Base-by-base conservation (phyloP, 2,329 filamentous ascomycete species). In the Colletotrichum caudatum region DNA sequence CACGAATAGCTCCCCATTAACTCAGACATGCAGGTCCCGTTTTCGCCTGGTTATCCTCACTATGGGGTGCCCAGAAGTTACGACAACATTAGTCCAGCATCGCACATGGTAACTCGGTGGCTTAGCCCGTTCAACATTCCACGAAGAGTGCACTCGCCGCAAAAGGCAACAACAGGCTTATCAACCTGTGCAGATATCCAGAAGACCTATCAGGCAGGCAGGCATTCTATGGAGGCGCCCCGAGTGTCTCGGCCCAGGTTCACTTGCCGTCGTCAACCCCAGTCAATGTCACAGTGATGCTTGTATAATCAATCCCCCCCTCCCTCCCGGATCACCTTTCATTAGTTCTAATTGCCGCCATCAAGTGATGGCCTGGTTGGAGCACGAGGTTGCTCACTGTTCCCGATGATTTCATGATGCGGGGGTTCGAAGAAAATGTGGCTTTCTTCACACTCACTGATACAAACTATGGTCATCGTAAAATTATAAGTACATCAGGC, bases 51-150 rank as follows among this genome's bases (percentile, higher is more conserved):
- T 37, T 57, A 41, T 26, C n/a, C 46, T 69, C 39, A 48, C 33
- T 61, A 54, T 18, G 37, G 54, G 63, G 23, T 46, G 51, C 44
- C 56, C 46, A 16, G 5, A 18, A 39, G 33, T 9, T 16, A 23
- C 26, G n/a, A 33, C 5, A 41, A 20, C 11, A 35, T 66, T 41
- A 29, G 44, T 50, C n/a, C 23, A 7, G 44, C 12, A 16, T 41
- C 62, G 11, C 37, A 18, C 26, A 46, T 37, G 20, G 16, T 18
- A 35, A 33, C 20, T 29, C 7, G 39, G 23, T 56, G 54, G 50
- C 33, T 66, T 53, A 18, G 37, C 48, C 37, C 60, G 48, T 70
- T 20, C 16, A 66, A 60, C 67, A 70, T 66, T 70, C 48, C 63
- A 66, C 39, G n/a, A 35, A 12, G 48, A 26, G 12, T 29, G 29